Percentiles rank a stretch among this genome's conserved stretches.
Conservation (phyloP, 108 stramenopile genomes). For the Nitzschia putrida region DNA sequence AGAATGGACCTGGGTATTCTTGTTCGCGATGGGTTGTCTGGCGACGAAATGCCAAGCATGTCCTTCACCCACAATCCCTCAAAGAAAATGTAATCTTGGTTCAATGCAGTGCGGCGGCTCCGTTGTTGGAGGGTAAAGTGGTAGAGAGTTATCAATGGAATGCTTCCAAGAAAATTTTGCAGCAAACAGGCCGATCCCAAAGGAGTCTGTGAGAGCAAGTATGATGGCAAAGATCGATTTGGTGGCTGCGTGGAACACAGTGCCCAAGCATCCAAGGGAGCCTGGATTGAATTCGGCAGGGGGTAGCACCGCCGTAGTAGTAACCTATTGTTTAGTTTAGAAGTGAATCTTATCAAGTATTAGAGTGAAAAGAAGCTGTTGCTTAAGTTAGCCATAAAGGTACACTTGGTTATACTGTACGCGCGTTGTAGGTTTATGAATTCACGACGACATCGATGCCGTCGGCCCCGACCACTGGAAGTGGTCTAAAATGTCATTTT, state of each 20-base stretch:
- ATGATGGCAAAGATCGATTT: too few relatives aligned
- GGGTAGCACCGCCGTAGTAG: too few relatives aligned
- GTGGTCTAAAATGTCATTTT: constrained; percentile 12
- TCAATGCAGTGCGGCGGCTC: constrained; percentile 57
- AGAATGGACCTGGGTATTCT: neutral
- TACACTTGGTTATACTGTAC: neutral
- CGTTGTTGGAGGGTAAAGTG: constrained; percentile 52
- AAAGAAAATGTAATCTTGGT: constrained; percentile 54
- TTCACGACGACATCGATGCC: neutral
- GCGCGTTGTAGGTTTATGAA: neutral
- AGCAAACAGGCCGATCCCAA: neutral
- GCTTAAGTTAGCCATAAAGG: neutral
- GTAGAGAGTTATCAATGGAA: constrained; percentile 47
- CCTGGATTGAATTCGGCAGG: too few relatives aligned
- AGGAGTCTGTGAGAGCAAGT: neutral
- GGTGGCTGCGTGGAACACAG: too few relatives aligned
- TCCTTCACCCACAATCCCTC: constrained; percentile 59
- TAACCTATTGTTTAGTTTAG: too few relatives aligned
- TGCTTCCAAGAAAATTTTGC: constrained; percentile 15
- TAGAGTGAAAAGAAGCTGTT: too few relatives aligned
- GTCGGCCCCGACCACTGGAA: too few relatives aligned
- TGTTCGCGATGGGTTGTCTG: constrained; percentile 52
- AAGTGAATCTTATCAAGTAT: too few relatives aligned
- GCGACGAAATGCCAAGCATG: constrained; percentile 60
- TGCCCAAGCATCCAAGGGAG: too few relatives aligned